Percentiles rank a stretch among this genome's conserved stretches.
These are phyloP conservation scores for Daucus carota DNA, from an alignment of 129 eudicot species.

Conservation along the genomic window DNA sequence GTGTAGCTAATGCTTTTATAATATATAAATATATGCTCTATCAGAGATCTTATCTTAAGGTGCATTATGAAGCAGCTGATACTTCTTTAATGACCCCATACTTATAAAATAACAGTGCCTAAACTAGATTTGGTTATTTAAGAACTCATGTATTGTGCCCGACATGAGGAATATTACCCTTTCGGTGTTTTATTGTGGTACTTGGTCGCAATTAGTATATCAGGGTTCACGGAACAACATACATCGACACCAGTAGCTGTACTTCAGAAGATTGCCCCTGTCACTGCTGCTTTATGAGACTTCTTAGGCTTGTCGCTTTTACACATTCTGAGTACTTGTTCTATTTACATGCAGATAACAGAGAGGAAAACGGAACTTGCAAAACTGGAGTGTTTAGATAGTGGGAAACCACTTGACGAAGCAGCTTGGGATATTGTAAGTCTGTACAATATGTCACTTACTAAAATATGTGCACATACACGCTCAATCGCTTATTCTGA, in stretches of 20 bases:
- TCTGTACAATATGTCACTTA: background rate
- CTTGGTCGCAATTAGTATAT: background rate
- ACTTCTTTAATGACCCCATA: background rate
- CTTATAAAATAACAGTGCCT: background rate
- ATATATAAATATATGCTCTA: too few relatives aligned
- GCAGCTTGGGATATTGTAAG: slow-evolving; percentile 96
- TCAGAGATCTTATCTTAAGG: background rate
- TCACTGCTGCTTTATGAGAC: background rate
- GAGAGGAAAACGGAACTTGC: slow-evolving; percentile 64
- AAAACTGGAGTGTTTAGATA: slow-evolving; percentile 73
- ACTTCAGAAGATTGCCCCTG: background rate
- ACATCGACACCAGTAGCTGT: background rate
- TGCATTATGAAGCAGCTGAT: background rate
- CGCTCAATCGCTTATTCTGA: slow-evolving; percentile 14
- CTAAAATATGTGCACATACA: background rate
- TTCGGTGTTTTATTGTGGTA: background rate
- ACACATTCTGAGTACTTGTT: slow-evolving; percentile 4
- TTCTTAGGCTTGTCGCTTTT: background rate
- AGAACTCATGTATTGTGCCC: background rate
- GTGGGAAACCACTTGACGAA: slow-evolving; percentile 90
- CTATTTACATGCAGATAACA: slow-evolving; percentile 38
- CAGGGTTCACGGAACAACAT: background rate
- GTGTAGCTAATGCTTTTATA: background rate
- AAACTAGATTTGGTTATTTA: background rate
- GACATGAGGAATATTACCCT: background rate